Percentiles rank a stretch among this genome's conserved stretches.
Conservation (phyloP, 2,329 filamentous ascomycete species). For the Torrubiella hemipterigena region DNA sequence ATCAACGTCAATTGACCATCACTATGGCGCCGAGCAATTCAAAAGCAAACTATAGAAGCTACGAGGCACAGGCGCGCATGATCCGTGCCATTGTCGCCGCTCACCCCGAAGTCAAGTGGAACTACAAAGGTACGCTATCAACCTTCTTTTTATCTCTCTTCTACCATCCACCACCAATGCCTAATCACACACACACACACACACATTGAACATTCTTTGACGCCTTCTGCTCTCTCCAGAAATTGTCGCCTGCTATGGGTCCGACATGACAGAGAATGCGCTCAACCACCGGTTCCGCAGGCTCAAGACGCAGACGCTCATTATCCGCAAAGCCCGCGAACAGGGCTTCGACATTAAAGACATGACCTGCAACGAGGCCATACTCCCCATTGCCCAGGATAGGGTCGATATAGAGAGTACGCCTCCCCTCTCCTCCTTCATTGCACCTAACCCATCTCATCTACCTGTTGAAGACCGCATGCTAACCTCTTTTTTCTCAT, state of each 20-base stretch:
- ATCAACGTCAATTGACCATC: constrained; percentile 1
- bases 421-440: constrained; percentile 7
- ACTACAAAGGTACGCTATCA: constrained; percentile 45
- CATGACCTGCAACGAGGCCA: constrained; percentile 20
- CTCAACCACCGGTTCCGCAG: constrained; percentile 41
- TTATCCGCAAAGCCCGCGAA: constrained; percentile 22
- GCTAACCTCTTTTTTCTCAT: constrained; percentile 3
- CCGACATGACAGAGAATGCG: constrained; percentile 33
- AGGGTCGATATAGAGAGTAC: constrained; percentile 28
- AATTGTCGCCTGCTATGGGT: constrained; percentile 34
- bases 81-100: constrained; percentile 49
- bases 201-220: neutral
- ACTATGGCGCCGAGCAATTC: constrained; percentile 29
- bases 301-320: constrained; percentile 27
- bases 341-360: constrained; percentile 29
- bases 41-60: constrained; percentile 45
- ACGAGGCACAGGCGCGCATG: constrained; percentile 48
- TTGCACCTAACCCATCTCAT: neutral
- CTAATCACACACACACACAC: neutral
- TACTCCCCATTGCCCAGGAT: constrained; percentile 24
- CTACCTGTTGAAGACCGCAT: constrained; percentile 3
- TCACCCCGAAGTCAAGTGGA: constrained; percentile 39
- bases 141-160: constrained; percentile 6
- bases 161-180: neutral
- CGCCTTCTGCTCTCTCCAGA: constrained; percentile 19